These are phyloP conservation scores for Tillandsia fasciculata DNA, from an alignment of 176 grass and related monocot genomes.

Conservation along the genomic window DNA sequence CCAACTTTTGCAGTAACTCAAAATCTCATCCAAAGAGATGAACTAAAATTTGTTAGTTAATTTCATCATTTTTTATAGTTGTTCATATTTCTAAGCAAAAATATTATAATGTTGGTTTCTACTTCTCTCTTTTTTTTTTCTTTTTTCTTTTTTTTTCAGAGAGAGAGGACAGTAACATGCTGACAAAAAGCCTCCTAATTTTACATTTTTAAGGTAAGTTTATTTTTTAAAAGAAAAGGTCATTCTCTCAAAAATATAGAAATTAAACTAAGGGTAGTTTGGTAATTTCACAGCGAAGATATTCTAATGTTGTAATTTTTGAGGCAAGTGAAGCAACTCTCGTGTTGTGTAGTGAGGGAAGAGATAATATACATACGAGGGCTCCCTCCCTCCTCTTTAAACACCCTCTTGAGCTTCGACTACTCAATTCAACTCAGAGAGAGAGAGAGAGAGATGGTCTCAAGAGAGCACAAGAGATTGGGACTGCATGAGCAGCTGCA, in stretches of 20 bases:
- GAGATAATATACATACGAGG: not conserved
- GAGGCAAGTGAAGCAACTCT: slow-evolving; percentile 11
- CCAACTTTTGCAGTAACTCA: no score
- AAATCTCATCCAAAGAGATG: no score
- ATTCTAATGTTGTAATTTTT: not conserved
- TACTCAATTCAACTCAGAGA: slow-evolving; percentile 1
- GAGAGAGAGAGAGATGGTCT: slow-evolving; percentile 12
- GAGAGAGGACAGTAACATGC: no score
- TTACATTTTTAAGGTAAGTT: not conserved
- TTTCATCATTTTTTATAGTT: no score
- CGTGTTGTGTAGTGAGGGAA: not conserved
- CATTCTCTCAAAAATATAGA: not conserved
- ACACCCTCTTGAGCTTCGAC: not conserved
- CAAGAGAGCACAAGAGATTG: slow-evolving; percentile 17
- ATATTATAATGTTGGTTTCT: no score
- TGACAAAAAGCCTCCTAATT: no score
- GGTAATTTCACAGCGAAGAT: not conserved
- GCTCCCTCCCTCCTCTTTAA: slow-evolving; percentile 8
- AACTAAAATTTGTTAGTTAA: no score
- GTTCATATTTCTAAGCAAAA: no score
- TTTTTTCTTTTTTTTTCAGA: no score
- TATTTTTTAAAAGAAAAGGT: not conserved
- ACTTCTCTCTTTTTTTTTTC: no score
- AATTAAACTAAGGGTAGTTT: not conserved
- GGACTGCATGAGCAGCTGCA: slow-evolving; percentile 24